Evolutionary conservation across 2,329 filamentous ascomycete species (phyloP), one percentile per base, ranked within the genome.

Genomic region (Diplodia scrobiculata): DNA sequence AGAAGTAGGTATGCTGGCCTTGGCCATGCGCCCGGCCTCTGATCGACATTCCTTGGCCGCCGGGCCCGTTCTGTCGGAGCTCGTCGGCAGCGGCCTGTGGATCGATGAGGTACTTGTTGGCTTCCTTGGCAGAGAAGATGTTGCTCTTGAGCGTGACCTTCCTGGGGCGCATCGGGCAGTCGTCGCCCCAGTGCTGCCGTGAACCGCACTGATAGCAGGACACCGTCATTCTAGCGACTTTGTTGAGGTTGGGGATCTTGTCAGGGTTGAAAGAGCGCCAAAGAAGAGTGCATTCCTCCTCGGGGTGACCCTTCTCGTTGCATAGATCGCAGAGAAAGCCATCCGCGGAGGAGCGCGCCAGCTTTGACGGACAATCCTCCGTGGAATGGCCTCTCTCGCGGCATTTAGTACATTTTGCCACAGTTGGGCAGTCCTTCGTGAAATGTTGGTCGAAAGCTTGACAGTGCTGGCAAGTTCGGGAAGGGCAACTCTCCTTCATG

Each of bases 251-350:
- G 9, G 53, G 10, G 5, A 68, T 21, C 36, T 75, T 75, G 17
- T 76, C 72, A 10, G 76, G 70, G 14, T 77, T 74, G 72, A 84
- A 88, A 19, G 81, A 86, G 66, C 83, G 80, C 87, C 87, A 91
- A 27, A 88, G 77, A 55, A 82, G 78, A 63, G 84, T 82, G 73
- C 89, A 91, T 2, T 83, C 76, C 13, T 79, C 73, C 72, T 91
- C 89, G 9, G 82, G 70, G 70, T 92, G 89, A 9, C 82, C 79
- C 2, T 72, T 69, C 6, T 82, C 82, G 47, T 78, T 78, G 74
- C 89, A 92, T 38, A 87, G 79, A 11, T 85, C 84, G 73, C 89
- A 92, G 2, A 83, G 81, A 54, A 83, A 77, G 25, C 81, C 81
- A 65, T 88, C 86, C 17, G 81, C 81, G 68, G 82, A 82, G 17